These are phyloP conservation scores for Eucalyptus virginea DNA, from an alignment of 345 rosid genomes.

Conservation along the genomic window DNA sequence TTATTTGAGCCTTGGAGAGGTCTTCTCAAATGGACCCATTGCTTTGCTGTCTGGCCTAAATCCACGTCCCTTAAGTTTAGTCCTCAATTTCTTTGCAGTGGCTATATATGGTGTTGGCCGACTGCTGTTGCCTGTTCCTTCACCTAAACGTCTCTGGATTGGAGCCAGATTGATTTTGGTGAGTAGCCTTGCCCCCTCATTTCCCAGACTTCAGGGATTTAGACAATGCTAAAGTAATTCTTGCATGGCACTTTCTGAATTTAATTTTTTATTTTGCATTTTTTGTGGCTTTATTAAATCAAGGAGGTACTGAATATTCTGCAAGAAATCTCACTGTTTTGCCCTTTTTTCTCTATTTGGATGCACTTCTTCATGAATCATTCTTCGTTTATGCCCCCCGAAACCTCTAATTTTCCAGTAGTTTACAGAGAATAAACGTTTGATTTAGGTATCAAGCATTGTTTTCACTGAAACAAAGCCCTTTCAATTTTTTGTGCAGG, in stretches of 20 bases:
- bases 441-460: background rate
- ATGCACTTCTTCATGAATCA: background rate
- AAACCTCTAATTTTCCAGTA: background rate
- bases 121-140: constrained; percentile 1
- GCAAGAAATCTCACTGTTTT: background rate
- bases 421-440: background rate
- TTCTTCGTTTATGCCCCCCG: background rate
- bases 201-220: background rate
- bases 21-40: constrained; percentile 1
- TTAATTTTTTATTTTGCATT: background rate
- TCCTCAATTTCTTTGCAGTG: constrained; percentile 7
- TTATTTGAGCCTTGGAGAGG: constrained; percentile 6
- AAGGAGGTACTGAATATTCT: background rate
- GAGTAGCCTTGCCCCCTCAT: background rate
- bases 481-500: background rate
- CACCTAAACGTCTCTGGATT: constrained; percentile 2
- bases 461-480: background rate
- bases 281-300: background rate
- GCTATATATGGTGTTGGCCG: constrained; percentile 8
- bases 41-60: constrained; percentile 6
- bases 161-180: constrained; percentile 7
- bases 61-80: background rate
- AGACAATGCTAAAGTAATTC: background rate
- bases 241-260: background rate
- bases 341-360: background rate